Base-by-base conservation (phyloP, 495 filamentous ascomycete genomes). In the Talaromyces wortmannii region DNA sequence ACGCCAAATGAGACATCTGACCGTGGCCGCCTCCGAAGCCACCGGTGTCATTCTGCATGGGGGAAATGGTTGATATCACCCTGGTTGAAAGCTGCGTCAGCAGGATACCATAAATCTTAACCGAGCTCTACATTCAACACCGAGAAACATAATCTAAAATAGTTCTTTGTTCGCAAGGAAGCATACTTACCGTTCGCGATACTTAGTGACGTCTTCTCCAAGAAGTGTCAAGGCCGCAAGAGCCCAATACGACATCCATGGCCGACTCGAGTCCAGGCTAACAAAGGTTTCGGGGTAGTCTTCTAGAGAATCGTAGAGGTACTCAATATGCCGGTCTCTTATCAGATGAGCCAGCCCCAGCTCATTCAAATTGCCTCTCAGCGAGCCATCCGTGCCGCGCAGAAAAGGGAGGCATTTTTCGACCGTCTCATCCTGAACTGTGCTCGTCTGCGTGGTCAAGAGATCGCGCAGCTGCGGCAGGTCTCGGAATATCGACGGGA, bases 1-100 rank as follows among this genome's bases (percentile, higher is more conserved):
- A 80, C 18, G 92, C 92, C 57, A 90, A 72, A 69, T 98, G 94
- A 11, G 90, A 90, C 56, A 79, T 75, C 65, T 97, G 95, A 44
- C 91, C 88, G 68, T 88, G 85, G n/a, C 94, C 92, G 48, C 94
- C 94, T 29, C 94, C 95, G 69, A 97, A 96, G 6, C 94, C 94
- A 7, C 94, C 94, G 13, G 74, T 78, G 31, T 75, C 63, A 66
- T 97, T 94, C 70, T 97, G 95, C 67, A 91, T 84, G 10, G 88
- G 78, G 31, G 76, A 74, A 17, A 94, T 82, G 1, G 91, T 94
- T 44, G 80, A 70, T 15, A 86, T 76, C 7, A 95, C 73, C 23
- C 84, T 85, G 61, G 54, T 33, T 32, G 52, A 23, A 49, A 59
- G 49, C 56, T 17, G 59, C 57, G 48, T 59, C 50, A 57, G 47